Conservation (phyloP, 495 filamentous ascomycete species). For the Viridothelium virens region DNA sequence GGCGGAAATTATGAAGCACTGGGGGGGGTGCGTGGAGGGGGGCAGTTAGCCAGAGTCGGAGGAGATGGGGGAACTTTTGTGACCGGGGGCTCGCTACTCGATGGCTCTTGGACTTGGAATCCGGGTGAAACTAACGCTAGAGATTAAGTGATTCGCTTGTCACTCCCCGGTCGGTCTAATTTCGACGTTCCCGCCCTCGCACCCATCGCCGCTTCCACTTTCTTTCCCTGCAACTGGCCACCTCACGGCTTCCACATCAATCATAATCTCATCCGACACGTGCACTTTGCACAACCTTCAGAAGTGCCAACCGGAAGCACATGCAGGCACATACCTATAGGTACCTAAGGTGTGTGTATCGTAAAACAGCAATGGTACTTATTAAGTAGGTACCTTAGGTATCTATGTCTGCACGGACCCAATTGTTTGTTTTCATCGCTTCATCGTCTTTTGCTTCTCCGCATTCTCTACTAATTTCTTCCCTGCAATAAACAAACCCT, state of each 20-base stretch:
- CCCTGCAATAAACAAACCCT: slow-evolving; percentile 78
- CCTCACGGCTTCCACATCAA: too few relatives aligned
- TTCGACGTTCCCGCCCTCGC: background rate
- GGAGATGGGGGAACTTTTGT: background rate
- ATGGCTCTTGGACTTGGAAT: background rate
- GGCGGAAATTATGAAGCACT: background rate
- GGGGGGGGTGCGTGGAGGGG: background rate
- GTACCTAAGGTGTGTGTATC: too few relatives aligned
- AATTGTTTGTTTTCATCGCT: slow-evolving; percentile 49
- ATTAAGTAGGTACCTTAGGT: too few relatives aligned
- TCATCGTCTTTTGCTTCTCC: slow-evolving; percentile 98
- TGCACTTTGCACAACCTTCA: too few relatives aligned
- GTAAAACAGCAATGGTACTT: too few relatives aligned
- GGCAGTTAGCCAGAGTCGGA: background rate
- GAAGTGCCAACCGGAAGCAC: too few relatives aligned
- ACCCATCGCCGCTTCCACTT: too few relatives aligned
- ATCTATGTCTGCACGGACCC: too few relatives aligned
- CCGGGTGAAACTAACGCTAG: background rate
- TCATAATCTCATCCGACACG: too few relatives aligned
- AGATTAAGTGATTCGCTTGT: background rate
- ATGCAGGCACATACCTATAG: too few relatives aligned
- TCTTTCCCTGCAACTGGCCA: too few relatives aligned
- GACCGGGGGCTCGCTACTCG: background rate
- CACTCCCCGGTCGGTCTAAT: slow-evolving; percentile 1
- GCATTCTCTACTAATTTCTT: slow-evolving; percentile 74